Percentiles rank a stretch among this genome's conserved stretches.
Conservation (phyloP, 1,139 yeast species). For the Meyerozyma guilliermondii region DNA sequence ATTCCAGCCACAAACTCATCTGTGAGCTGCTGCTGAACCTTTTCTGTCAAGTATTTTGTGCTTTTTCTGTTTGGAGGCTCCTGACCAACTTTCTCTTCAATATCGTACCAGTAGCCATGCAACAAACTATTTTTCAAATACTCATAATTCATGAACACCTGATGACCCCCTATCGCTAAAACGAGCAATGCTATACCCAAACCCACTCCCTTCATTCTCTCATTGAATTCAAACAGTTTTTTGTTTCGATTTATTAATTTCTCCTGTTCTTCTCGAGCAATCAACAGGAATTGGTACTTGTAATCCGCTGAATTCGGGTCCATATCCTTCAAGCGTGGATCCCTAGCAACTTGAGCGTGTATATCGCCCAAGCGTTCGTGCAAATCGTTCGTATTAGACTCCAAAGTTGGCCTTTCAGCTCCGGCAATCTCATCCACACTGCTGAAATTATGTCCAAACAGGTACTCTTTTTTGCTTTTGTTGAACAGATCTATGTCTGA, state of each 20-base stretch:
- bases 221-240: slow-evolving; percentile 24
- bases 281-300: slow-evolving; percentile 25
- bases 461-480: slow-evolving; percentile 29
- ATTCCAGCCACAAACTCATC: slow-evolving; percentile 20
- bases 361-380: slow-evolving; percentile 11
- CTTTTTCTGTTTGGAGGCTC: slow-evolving; percentile 21
- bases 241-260: slow-evolving; percentile 17
- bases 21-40: slow-evolving; percentile 33
- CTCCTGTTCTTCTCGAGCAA: slow-evolving; percentile 16
- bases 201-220: slow-evolving; percentile 32
- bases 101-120: slow-evolving; percentile 25
- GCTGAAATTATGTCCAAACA: slow-evolving; percentile 22
- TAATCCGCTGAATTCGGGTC: slow-evolving; percentile 35
- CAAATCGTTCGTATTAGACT: slow-evolving; percentile 9
- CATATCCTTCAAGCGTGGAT: slow-evolving; percentile 29
- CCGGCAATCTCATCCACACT: slow-evolving; percentile 19
- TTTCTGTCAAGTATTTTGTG: slow-evolving; percentile 19
- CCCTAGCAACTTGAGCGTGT: slow-evolving; percentile 23
- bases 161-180: slow-evolving; percentile 33
- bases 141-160: slow-evolving; percentile 38
- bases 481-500: slow-evolving; percentile 34
- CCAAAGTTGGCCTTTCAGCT: slow-evolving; percentile 7
- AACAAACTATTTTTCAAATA: slow-evolving; percentile 25
- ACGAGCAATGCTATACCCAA: slow-evolving; percentile 28
- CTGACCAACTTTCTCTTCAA: slow-evolving; percentile 20